phyloP scores from a whole-genome alignment of 352 stramenopile genomes.

The Pythium apleroticum region DNA sequence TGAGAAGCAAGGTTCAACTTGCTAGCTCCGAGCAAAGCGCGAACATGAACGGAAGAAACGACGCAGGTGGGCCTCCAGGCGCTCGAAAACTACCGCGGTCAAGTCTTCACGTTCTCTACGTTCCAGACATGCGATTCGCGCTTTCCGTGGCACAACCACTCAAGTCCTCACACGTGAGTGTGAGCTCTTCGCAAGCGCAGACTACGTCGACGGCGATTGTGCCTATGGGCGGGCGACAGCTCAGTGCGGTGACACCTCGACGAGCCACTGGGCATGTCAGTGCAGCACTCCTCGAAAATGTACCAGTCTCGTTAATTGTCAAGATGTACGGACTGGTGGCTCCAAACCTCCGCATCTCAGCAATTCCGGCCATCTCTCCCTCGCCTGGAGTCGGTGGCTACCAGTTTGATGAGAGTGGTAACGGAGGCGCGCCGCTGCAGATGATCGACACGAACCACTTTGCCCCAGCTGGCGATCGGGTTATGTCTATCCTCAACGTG shows the following conservation, averaged over 20 bases:
- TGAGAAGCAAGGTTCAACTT: conserved; percentile 88
- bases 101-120: conserved; percentile 32
- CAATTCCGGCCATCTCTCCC: conserved; percentile 38
- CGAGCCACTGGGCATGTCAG: conserved; percentile 22
- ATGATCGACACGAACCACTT: conserved; percentile 69
- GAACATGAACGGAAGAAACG: conserved; percentile 39
- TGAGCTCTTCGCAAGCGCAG: conserved; percentile 22
- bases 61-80: conserved; percentile 6
- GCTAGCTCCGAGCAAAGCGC: conserved; percentile 77
- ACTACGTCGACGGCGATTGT: conserved; percentile 29
- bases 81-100: conserved; percentile 28
- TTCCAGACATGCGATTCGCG: conserved; percentile 42
- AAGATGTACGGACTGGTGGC: conserved; percentile 85
- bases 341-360: conserved; percentile 57
- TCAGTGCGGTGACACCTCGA: conserved; percentile 17
- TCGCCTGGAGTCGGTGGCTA: conserved; percentile 3
- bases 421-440: conserved; percentile 18
- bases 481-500: conserved; percentile 82
- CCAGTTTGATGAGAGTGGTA: conserved; percentile 27
- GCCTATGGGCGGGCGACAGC: conserved; percentile 23
- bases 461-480: conserved; percentile 33
- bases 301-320: conserved; percentile 73
- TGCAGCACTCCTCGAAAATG: conserved; percentile 57
- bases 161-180: conserved; percentile 19
- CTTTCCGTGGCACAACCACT: conserved; percentile 31